Percentiles rank a stretch among this genome's conserved stretches.
Conservation (phyloP, 192 early-diverging fungal species). For the Backusella luteola region DNA sequence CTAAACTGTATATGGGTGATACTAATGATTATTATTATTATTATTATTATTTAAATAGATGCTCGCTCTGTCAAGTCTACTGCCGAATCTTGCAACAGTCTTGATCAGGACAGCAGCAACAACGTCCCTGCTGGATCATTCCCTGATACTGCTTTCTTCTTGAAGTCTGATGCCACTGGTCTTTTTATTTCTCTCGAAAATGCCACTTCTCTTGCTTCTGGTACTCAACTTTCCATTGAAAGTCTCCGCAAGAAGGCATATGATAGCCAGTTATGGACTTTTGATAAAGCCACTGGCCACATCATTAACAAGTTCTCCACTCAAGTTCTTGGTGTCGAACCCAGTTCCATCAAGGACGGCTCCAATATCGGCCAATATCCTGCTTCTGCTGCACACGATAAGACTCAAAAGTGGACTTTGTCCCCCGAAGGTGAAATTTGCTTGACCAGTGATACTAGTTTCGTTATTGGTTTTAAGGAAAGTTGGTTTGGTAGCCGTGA, state of each 20-base stretch:
- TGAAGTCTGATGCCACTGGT: constrained; percentile 24
- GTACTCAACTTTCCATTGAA: constrained; percentile 13
- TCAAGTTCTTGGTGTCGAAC: constrained; percentile 18
- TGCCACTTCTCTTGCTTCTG: background rate
- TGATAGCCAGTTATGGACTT: constrained; percentile 31
- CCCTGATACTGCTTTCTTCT: constrained; percentile 21
- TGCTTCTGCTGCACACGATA: background rate
- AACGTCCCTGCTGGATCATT: constrained; percentile 22
- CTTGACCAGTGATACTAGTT: constrained; percentile 8
- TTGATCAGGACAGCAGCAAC: constrained; percentile 5
- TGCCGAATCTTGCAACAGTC: background rate
- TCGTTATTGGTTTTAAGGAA: constrained; percentile 29
- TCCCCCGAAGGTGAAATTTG: constrained; percentile 12
- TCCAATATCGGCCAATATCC: constrained; percentile 16
- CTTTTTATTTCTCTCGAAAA: constrained; percentile 19
- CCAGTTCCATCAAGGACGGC: constrained; percentile 16
- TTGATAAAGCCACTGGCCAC: constrained; percentile 5
- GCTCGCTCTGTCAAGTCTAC: constrained; percentile 17
- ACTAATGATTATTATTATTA: no score
- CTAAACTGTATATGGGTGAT: no score
- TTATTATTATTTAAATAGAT: no score
- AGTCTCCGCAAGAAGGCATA: constrained; percentile 21
- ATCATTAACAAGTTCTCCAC: constrained; percentile 24
- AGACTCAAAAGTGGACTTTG: constrained; percentile 19
- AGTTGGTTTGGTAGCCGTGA: constrained; percentile 30